Evolutionary conservation across 768 basidiomycete genomes (phyloP).

Genomic region (Porphyrellus cyaneotinctus): DNA sequence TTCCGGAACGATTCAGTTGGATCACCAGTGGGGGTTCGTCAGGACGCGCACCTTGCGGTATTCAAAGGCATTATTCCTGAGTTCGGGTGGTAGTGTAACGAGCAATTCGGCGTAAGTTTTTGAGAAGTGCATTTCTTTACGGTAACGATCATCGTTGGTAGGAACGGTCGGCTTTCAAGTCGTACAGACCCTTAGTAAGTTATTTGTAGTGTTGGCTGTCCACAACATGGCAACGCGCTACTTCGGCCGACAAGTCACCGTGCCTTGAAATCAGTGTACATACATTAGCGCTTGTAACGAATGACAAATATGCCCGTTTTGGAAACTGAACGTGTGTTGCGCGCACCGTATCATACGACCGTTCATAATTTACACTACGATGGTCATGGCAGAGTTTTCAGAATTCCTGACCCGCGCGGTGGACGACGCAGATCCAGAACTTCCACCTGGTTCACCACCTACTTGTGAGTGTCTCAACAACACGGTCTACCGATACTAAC

Average conservation of each 20-base stretch:
- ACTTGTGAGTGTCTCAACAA: conserved; percentile 42
- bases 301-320: conserved; percentile 23
- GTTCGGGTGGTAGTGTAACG: conserved; percentile 66
- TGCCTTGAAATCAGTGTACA: too few species aligned
- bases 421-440: conserved; percentile 37
- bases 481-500: conserved; percentile 7
- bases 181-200: not conserved
- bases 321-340: conserved; percentile 10
- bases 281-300: too few species aligned
- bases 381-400: conserved; percentile 13
- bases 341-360: not conserved
- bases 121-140: conserved; percentile 60
- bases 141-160: not conserved
- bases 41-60: conserved; percentile 61
- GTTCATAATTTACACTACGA: not conserved
- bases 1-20: not conserved
- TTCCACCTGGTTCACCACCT: conserved; percentile 63
- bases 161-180: not conserved
- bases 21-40: not conserved
- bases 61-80: conserved; percentile 75
- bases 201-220: not conserved
- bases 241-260: too few species aligned
- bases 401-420: conserved; percentile 19
- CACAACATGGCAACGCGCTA: not conserved
- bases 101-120: conserved; percentile 65